phyloP scores from a whole-genome alignment of 129 eudicot species.

The Helichrysum umbraculigerum region DNA sequence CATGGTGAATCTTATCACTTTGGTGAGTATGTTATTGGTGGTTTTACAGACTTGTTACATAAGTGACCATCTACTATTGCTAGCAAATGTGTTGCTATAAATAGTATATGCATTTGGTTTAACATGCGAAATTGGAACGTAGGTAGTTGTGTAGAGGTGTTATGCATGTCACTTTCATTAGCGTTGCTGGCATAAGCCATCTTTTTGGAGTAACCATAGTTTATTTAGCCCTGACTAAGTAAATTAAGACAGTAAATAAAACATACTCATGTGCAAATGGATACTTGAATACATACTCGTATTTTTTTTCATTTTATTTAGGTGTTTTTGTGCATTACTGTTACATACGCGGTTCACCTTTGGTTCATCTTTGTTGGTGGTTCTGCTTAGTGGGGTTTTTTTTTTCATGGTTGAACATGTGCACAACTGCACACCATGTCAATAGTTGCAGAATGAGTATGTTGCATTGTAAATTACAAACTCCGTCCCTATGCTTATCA shows the following conservation, averaged over 20 bases:
- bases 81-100: not conserved
- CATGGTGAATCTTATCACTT: not conserved
- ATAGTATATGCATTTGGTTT: slow-evolving; percentile 14
- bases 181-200: not conserved
- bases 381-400: not conserved
- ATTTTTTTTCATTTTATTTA: not conserved
- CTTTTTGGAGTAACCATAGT: not conserved
- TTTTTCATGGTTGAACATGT: not conserved
- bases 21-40: slow-evolving; percentile 5
- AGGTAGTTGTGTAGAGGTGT: slow-evolving; percentile 3
- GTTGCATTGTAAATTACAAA: not conserved
- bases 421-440: slow-evolving; percentile 8
- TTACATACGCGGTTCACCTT: not conserved
- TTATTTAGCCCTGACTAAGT: not conserved
- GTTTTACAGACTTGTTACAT: not conserved
- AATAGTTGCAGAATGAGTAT: not conserved
- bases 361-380: slow-evolving; percentile 11
- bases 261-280: not conserved
- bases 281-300: not conserved
- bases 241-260: not conserved
- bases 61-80: not conserved
- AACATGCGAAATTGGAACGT: not conserved
- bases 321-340: not conserved
- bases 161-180: not conserved
- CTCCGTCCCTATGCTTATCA: slow-evolving; percentile 1